These are phyloP conservation scores for Aureobasidium leucospermi DNA, from an alignment of 2,329 filamentous ascomycete species.

Conservation along the genomic window DNA sequence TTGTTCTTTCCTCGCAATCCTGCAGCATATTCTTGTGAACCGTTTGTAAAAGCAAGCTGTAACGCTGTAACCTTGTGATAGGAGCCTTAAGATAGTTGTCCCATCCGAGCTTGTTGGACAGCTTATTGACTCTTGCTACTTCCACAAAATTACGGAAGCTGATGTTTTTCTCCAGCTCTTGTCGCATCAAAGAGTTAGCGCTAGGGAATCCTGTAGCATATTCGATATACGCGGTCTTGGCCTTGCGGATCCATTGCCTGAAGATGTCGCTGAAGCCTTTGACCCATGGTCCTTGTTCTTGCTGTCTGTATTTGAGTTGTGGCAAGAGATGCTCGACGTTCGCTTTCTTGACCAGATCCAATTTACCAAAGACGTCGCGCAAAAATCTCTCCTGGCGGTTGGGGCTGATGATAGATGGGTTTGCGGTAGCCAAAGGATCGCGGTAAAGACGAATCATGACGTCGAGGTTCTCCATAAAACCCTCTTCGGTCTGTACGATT, in stretches of 20 bases:
- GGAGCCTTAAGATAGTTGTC: conserved; percentile 90
- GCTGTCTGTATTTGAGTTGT: conserved; percentile 92
- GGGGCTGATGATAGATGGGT: conserved; percentile 74
- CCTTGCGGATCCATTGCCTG: conserved; percentile 95
- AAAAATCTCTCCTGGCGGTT: conserved; percentile 75
- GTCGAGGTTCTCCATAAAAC: conserved; percentile 81
- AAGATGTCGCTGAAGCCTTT: conserved; percentile 94
- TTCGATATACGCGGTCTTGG: conserved; percentile 78
- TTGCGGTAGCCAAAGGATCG: conserved; percentile 64
- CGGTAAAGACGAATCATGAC: conserved; percentile 80
- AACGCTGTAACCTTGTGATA: conserved; percentile 86
- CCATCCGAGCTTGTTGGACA: conserved; percentile 80
- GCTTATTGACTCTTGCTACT: conserved; percentile 66
- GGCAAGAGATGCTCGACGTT: conserved; percentile 90
- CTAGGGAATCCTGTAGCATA: conserved; percentile 84
- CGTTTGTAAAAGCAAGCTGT: conserved; percentile 72
- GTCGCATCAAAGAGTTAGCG: conserved; percentile 73
- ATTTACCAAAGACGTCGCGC: conserved; percentile 78
- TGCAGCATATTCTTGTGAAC: conserved; percentile 76
- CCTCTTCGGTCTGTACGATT: conserved; percentile 87
- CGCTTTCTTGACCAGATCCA: conserved; percentile 78
- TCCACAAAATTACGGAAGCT: conserved; percentile 83
- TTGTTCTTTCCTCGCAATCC: conserved; percentile 84
- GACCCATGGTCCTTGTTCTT: conserved; percentile 94
- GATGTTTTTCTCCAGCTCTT: conserved; percentile 76